Conservation (phyloP, 805 yeast species). For the Saturnispora serradocipensis region DNA sequence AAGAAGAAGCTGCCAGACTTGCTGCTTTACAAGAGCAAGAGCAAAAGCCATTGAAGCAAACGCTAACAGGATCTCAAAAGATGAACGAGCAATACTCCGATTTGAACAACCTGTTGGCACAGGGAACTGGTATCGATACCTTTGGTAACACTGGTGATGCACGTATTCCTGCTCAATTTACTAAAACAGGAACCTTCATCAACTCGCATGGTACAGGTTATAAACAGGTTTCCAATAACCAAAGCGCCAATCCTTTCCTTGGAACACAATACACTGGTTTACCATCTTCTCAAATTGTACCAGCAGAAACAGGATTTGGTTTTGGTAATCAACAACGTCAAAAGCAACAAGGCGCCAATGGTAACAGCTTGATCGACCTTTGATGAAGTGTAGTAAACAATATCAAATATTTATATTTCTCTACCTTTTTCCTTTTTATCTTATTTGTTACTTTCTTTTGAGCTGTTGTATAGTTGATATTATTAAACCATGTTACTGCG, state of each 20-base stretch:
- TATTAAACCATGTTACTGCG: not conserved
- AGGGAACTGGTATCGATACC: slow-evolving; percentile 89
- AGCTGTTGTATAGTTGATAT: not conserved
- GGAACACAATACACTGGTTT: slow-evolving; percentile 68
- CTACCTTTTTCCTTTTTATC: not conserved
- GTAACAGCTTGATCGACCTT: slow-evolving; percentile 26
- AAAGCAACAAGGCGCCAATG: not conserved
- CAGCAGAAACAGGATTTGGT: slow-evolving; percentile 89
- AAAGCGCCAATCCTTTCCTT: slow-evolving; percentile 45
- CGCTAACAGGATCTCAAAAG: slow-evolving; percentile 44
- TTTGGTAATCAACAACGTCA: slow-evolving; percentile 65
- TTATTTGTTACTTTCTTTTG: not conserved
- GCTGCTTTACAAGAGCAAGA: slow-evolving; percentile 20
- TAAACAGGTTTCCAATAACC: slow-evolving; percentile 39
- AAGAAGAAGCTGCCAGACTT: slow-evolving; percentile 12
- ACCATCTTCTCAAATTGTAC: slow-evolving; percentile 37
- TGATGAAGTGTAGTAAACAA: slow-evolving; percentile 3
- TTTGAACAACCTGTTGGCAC: slow-evolving; percentile 67
- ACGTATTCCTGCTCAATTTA: slow-evolving; percentile 89
- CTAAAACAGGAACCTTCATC: slow-evolving; percentile 69
- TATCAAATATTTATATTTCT: not conserved
- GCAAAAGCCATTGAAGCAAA: slow-evolving; percentile 32
- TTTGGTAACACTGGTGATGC: slow-evolving; percentile 81
- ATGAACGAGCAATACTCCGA: slow-evolving; percentile 57
- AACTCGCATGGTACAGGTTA: slow-evolving; percentile 85